A percentile compares a stretch with the other conserved stretches of the same genome.
phyloP scores from a whole-genome alignment of 176 grass and related monocot species.

The Carex pumila region DNA sequence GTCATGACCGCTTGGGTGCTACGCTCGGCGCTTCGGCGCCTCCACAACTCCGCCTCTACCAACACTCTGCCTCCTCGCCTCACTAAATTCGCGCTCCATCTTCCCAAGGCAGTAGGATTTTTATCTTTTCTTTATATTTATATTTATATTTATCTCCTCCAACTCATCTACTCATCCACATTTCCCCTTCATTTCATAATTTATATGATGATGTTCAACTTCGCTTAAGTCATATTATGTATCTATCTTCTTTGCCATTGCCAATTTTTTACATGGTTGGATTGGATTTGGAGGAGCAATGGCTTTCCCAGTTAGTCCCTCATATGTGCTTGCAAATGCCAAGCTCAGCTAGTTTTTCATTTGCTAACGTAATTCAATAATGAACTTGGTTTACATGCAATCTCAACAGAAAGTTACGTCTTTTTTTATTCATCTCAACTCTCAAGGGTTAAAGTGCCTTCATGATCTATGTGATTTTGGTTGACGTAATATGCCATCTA shows the following conservation, averaged over 20 bases:
- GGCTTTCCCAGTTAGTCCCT: neutral
- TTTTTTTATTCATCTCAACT: neutral
- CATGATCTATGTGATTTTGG: neutral
- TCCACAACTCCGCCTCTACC: constrained; percentile 18
- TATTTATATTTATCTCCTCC: neutral
- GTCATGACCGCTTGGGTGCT: constrained; percentile 14
- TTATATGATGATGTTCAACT: neutral
- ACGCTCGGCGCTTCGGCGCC: constrained; percentile 33
- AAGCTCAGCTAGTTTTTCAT: neutral
- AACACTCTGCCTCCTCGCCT: constrained; percentile 39
- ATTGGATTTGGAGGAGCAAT: neutral
- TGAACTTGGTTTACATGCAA: neutral
- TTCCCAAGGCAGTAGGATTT: constrained; percentile 43
- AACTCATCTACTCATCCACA: neutral
- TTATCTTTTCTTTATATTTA: neutral
- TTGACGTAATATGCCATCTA: neutral
- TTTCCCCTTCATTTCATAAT: neutral
- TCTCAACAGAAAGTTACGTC: neutral
- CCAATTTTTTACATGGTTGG: neutral
- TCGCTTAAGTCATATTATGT: neutral
- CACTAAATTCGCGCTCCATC: constrained; percentile 50
- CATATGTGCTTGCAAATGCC: neutral
- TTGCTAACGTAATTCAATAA: neutral
- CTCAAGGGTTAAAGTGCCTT: neutral
- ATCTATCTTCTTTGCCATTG: neutral